Percentiles rank a stretch among this genome's conserved stretches.
Conservation (phyloP, 345 rosid genomes). For the Brassica rapa region DNA sequence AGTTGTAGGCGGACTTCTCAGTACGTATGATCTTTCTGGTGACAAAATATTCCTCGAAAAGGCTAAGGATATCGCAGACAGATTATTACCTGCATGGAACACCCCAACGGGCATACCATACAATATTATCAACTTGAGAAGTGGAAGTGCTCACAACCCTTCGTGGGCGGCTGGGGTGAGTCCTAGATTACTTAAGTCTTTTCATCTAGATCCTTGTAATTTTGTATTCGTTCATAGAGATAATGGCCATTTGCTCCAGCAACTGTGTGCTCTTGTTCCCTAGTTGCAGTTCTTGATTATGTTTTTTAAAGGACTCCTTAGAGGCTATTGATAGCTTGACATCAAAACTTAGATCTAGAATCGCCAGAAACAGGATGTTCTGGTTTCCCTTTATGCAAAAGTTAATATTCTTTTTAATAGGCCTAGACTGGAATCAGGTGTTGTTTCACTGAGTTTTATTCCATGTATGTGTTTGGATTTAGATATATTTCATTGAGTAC, state of each 20-base stretch:
- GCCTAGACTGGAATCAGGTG: neutral
- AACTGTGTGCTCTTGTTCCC: constrained; percentile 6
- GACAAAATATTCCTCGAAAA: constrained; percentile 90
- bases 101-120: constrained; percentile 84
- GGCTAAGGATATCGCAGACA: constrained; percentile 95
- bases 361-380: neutral
- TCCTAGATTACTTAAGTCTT: constrained; percentile 10
- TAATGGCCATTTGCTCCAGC: neutral
- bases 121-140: constrained; percentile 80
- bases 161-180: constrained; percentile 95
- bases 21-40: constrained; percentile 89
- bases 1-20: constrained; percentile 98
- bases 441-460: neutral
- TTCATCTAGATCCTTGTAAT: neutral
- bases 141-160: constrained; percentile 78
- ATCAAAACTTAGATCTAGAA: neutral
- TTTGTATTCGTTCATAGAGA: neutral
- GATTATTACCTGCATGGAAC: constrained; percentile 98
- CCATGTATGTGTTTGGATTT: neutral
- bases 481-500: neutral
- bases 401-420: neutral
- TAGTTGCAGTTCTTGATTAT: neutral
- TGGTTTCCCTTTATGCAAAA: neutral
- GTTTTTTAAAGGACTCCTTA: neutral
- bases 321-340: neutral